phyloP scores from a whole-genome alignment of 2,329 filamentous ascomycete genomes.

The Grosmannia clavigera region DNA sequence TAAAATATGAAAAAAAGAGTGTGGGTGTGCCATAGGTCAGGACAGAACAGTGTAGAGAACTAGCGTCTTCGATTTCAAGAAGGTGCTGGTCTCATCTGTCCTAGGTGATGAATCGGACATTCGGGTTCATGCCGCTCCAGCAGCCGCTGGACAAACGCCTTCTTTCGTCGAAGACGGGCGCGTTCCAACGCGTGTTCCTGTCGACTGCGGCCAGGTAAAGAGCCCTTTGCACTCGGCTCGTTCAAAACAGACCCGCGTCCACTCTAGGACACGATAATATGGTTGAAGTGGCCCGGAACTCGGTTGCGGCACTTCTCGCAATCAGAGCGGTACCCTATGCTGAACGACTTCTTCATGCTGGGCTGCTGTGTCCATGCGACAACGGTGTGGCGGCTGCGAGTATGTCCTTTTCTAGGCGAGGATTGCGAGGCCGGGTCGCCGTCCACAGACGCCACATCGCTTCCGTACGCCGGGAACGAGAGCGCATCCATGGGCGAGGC shows the following conservation, averaged over 20 bases:
- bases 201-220: neutral
- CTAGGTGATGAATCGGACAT: neutral
- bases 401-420: conserved; percentile 40
- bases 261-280: conserved; percentile 55
- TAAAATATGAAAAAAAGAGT: no score
- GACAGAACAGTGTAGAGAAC: no score
- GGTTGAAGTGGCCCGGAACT: conserved; percentile 69
- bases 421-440: conserved; percentile 22
- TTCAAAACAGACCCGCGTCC: neutral
- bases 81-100: neutral
- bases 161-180: neutral
- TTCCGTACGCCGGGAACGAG: neutral
- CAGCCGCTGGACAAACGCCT: neutral
- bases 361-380: conserved; percentile 49
- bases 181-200: neutral
- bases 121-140: neutral
- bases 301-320: conserved; percentile 67
- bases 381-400: conserved; percentile 45
- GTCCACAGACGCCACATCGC: neutral
- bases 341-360: conserved; percentile 58
- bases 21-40: no score
- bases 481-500: conserved; percentile 4
- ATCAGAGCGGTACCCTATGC: conserved; percentile 66
- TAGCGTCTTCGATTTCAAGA: no score
- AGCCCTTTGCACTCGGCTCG: neutral